These are phyloP conservation scores for Cercis canadensis DNA, from an alignment of 306 rosid genomes.

Conservation along the genomic window DNA sequence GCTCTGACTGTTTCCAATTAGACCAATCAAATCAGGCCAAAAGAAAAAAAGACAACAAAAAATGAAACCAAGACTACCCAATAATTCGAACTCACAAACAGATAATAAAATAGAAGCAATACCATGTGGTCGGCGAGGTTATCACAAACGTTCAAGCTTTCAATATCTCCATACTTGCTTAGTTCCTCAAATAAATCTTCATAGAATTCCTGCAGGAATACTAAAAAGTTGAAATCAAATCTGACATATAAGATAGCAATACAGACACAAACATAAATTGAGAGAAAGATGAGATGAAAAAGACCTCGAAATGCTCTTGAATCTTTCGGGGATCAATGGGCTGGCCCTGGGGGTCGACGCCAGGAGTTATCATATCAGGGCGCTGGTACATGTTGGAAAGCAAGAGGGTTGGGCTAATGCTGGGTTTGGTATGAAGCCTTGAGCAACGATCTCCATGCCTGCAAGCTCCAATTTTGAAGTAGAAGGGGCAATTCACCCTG, in stretches of 20 bases:
- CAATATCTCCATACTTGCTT: conserved; percentile 68
- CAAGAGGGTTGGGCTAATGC: conserved; percentile 68
- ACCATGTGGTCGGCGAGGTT: conserved; percentile 86
- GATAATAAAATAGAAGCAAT: not conserved
- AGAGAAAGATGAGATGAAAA: not conserved
- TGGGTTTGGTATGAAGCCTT: conserved; percentile 73
- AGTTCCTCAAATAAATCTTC: conserved; percentile 74
- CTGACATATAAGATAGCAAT: not conserved
- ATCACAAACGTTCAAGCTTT: conserved; percentile 73
- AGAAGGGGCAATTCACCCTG: conserved; percentile 80
- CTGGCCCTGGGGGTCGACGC: conserved; percentile 65
- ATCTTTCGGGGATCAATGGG: conserved; percentile 67
- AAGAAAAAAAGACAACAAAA: not conserved
- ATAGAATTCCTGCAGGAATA: conserved; percentile 57
- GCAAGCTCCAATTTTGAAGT: conserved; percentile 84
- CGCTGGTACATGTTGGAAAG: conserved; percentile 83
- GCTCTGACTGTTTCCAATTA: not conserved
- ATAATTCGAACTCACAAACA: not conserved
- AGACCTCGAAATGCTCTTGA: conserved; percentile 65
- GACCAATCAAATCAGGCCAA: too few species aligned
- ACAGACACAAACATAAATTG: not conserved
- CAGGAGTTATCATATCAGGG: conserved; percentile 78
- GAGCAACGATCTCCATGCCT: conserved; percentile 80
- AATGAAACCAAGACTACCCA: not conserved
- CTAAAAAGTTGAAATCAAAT: not conserved